Conservation (phyloP, 2,329 filamentous ascomycete genomes). For the Xylariales sp. region DNA sequence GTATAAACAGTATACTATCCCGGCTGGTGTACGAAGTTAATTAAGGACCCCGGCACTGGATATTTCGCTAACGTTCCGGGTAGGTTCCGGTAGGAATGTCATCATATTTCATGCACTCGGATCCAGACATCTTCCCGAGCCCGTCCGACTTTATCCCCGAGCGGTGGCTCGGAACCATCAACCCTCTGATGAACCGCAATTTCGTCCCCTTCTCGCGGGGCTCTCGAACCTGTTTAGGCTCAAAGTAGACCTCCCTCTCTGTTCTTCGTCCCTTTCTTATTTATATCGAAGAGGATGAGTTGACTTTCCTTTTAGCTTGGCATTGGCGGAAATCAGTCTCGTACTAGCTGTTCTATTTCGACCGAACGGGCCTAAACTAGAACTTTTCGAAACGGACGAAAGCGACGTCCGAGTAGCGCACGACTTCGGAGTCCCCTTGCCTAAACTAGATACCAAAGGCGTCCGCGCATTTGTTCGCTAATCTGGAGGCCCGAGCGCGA, state of each 20-base stretch:
- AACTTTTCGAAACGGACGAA: slow-evolving; percentile 36
- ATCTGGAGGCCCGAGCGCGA: neutral
- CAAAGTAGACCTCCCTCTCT: slow-evolving; percentile 25
- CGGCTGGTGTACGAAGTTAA: slow-evolving; percentile 33
- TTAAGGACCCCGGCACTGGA: neutral
- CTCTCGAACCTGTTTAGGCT: slow-evolving; percentile 38
- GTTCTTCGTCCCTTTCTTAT: neutral
- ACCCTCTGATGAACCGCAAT: slow-evolving; percentile 34
- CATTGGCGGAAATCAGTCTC: slow-evolving; percentile 36
- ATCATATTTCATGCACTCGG: slow-evolving; percentile 41
- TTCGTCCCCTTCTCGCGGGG: slow-evolving; percentile 39
- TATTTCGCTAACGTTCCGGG: slow-evolving; percentile 16
- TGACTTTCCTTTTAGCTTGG: slow-evolving; percentile 26
- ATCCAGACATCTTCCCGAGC: slow-evolving; percentile 42
- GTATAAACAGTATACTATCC: slow-evolving; percentile 40
- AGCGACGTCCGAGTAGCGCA: slow-evolving; percentile 35
- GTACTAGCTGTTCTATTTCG: slow-evolving; percentile 37
- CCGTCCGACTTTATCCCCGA: slow-evolving; percentile 42
- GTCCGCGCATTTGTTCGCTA: slow-evolving; percentile 32
- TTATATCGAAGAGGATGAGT: neutral
- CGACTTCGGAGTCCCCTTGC: slow-evolving; percentile 33
- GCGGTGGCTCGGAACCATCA: slow-evolving; percentile 37
- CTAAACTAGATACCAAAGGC: slow-evolving; percentile 34
- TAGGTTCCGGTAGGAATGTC: slow-evolving; percentile 44
- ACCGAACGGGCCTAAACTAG: slow-evolving; percentile 31